Conservation (phyloP, 768 basidiomycete species). For the Exidia glandulosa region DNA sequence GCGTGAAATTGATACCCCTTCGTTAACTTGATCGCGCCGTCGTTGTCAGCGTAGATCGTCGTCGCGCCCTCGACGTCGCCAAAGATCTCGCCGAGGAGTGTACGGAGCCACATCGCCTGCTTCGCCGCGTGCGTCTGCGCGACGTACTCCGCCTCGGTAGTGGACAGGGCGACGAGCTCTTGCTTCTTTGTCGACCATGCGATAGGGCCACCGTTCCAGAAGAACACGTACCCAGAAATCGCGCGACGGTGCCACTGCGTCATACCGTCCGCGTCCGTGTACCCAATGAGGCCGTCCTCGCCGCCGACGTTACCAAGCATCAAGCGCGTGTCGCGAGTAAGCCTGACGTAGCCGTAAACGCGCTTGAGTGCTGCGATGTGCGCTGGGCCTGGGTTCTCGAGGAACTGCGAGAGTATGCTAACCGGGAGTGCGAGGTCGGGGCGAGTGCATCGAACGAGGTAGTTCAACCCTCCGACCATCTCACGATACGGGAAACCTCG, state of each 20-base stretch:
- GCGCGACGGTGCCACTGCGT: slow-evolving; percentile 3
- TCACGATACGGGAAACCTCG: not conserved
- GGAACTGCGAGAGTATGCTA: not conserved
- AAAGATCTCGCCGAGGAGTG: not conserved
- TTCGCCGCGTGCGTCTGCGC: slow-evolving; percentile 17
- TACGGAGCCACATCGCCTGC: slow-evolving; percentile 13
- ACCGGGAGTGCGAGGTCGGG: slow-evolving; percentile 9
- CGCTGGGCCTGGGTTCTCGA: not conserved
- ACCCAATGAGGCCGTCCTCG: not conserved
- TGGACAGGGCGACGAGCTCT: slow-evolving; percentile 22
- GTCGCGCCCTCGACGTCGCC: too few relatives aligned
- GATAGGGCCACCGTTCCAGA: slow-evolving; percentile 17
- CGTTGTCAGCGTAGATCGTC: too few relatives aligned
- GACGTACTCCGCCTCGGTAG: slow-evolving; percentile 30
- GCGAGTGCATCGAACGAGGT: slow-evolving; percentile 2
- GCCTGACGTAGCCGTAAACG: not conserved
- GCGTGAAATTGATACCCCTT: slow-evolving; percentile 19
- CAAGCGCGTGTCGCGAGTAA: not conserved
- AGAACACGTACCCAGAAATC: slow-evolving; percentile 22
- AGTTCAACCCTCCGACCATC: not conserved
- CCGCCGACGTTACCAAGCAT: not conserved
- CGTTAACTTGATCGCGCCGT: slow-evolving; percentile 19
- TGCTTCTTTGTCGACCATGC: slow-evolving; percentile 24
- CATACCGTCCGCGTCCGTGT: slow-evolving; percentile 9
- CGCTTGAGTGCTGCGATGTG: not conserved